phyloP scores from a whole-genome alignment of 2,329 filamentous ascomycete genomes.

The Calycina herbarum region DNA sequence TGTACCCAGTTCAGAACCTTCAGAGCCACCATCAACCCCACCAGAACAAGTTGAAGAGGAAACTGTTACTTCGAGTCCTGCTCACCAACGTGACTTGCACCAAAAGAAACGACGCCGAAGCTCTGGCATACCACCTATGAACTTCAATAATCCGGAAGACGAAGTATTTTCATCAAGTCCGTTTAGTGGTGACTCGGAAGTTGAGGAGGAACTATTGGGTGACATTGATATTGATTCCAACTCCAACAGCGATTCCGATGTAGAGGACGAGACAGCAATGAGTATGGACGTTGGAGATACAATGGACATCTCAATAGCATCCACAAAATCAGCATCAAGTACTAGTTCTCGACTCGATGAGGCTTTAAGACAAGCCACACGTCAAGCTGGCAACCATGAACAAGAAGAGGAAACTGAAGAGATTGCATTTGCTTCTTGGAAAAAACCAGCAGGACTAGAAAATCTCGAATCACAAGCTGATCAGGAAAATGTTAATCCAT shows the following conservation, averaged over 20 bases:
- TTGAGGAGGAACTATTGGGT: conserved; percentile 42
- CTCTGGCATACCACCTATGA: conserved; percentile 64
- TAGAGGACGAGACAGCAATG: conserved; percentile 78
- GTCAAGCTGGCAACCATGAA: conserved; percentile 73
- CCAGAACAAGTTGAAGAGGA: conserved; percentile 63
- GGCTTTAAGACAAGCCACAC: conserved; percentile 72
- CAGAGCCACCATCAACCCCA: conserved; percentile 61
- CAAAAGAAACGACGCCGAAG: conserved; percentile 62
- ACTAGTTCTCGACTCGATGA: conserved; percentile 74
- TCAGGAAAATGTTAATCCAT: conserved; percentile 52
- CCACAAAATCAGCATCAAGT: conserved; percentile 56
- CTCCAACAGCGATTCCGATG: conserved; percentile 53
- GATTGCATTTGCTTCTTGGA: conserved; percentile 74
- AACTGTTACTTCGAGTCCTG: conserved; percentile 58
- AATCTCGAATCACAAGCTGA: conserved; percentile 39
- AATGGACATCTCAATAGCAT: conserved; percentile 66
- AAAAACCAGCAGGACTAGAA: conserved; percentile 52
- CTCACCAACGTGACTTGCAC: conserved; percentile 63
- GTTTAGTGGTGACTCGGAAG: conserved; percentile 62
- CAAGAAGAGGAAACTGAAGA: conserved; percentile 58
- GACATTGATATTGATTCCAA: conserved; percentile 42
- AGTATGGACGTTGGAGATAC: conserved; percentile 70
- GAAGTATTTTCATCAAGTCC: conserved; percentile 75
- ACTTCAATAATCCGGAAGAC: conserved; percentile 61
- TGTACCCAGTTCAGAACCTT: conserved; percentile 45